A percentile compares a stretch with the other conserved stretches of the same genome.
Evolutionary conservation across 2,329 filamentous ascomycete genomes (phyloP).

Genomic region (Camillea tinctor): DNA sequence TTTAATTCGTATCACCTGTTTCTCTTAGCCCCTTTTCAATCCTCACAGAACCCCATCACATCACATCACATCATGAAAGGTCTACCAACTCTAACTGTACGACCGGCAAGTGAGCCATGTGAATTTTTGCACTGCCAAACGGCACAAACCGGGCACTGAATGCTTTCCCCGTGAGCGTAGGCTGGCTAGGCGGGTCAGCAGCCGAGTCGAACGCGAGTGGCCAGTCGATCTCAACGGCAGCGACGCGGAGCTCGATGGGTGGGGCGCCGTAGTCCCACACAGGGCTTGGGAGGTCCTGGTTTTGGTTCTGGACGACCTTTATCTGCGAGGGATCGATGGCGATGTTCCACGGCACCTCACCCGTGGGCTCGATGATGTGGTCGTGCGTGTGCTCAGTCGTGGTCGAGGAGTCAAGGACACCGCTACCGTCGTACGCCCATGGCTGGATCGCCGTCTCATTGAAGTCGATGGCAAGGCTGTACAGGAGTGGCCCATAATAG

Average conservation of each 20-base stretch:
- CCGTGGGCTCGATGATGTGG: conserved; percentile 27
- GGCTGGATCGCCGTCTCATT: conserved; percentile 21
- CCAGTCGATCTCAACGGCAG: conserved; percentile 34
- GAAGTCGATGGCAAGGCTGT: conserved; percentile 30
- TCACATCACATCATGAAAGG: conserved; percentile 7
- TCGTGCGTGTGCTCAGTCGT: conserved; percentile 29
- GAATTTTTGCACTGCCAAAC: conserved; percentile 34
- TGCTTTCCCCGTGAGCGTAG: conserved; percentile 20
- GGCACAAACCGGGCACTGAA: conserved; percentile 32
- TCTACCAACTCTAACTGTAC: conserved; percentile 25
- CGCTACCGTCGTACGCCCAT: conserved; percentile 16
- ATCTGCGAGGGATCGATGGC: conserved; percentile 34
- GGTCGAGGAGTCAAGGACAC: conserved; percentile 15
- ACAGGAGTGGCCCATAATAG: conserved; percentile 33
- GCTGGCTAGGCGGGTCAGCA: conserved; percentile 22
- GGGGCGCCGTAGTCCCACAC: conserved; percentile 32
- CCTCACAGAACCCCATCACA: no score
- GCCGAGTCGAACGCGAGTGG: conserved; percentile 28
- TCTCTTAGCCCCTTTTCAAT: no score
- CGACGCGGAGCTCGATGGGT: conserved; percentile 32
- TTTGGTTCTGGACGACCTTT: conserved; percentile 8
- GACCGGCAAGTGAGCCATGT: conserved; percentile 34
- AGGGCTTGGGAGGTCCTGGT: conserved; percentile 21
- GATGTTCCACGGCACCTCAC: conserved; percentile 27
- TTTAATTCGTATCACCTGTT: no score